Evolutionary conservation across 345 rosid species (phyloP), one percentile per base, ranked within the genome.

Genomic region (Carallia brachiata): DNA sequence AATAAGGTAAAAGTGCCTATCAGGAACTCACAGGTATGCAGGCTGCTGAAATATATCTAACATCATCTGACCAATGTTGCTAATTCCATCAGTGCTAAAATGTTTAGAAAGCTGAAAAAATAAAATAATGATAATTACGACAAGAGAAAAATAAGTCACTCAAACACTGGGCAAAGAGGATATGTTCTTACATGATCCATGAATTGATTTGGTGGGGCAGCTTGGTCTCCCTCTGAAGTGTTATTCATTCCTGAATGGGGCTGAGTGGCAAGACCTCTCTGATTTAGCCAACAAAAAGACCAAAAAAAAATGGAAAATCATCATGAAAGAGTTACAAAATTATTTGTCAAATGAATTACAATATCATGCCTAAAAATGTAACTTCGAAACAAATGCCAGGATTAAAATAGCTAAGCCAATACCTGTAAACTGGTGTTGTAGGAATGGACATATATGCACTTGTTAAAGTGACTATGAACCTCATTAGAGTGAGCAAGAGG

Each of bases 371-470:
- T 44, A 44, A 44, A 44, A 12, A 12, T 44, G 50, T 12, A 44
- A 44, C 4, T 44, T 44, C 16, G 3, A 44, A 44, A 44, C 50
- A 44, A 44, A 13, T 3, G 17, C 50, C 50, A 0, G 2, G 50
- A 44, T 5, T 7, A 18, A 63, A 47, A 17, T 55, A 28, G 8
- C 2, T 54, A 36, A 68, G 31, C 53, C 72, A 63, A 68, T 88
- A 91, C 97, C 96, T 78, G 85, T 74, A 82, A 68, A 80, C 74
- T 91, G 74, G 87, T 83, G 82, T 95, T 86, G 77, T 87, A 85
- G 79, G 81, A 59, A 67, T 90, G 97, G 71, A 95, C 97, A 74
- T 82, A 95, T 66, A 91, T 85, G 62, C 97, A 95, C 86, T 95
- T 96, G 6, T 84, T 65, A 70, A 91, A 91, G 77, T 95, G 97